Base-by-base conservation (phyloP, 2,329 filamentous ascomycete species). In the Pyricularia pennisetigena region DNA sequence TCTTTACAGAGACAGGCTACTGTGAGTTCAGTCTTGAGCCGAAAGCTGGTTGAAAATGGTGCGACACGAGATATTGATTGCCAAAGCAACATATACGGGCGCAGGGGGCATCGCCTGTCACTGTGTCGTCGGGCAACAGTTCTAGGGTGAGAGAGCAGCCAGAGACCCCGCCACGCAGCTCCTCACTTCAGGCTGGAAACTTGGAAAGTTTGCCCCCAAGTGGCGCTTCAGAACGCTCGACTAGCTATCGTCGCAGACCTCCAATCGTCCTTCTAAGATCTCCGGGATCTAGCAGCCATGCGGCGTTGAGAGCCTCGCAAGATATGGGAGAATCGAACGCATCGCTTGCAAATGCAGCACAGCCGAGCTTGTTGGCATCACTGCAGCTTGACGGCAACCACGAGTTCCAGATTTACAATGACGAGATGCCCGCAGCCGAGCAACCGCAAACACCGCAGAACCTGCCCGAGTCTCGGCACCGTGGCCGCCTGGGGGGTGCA, bases 391-490 rank as follows among this genome's bases (percentile, higher is more conserved):
- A 66, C 28, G 65, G 23, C 5, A 67, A 68, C 35, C 69, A 64
- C 12, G 57, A n/a, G 20, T 71, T 83, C 65, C 74, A 73, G 26
- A 75, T 85, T 29, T 85, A 85, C 70, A 78, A 84, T 69, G 83
- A 85, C 70, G 74, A 74, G 28, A 68, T 81, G 64, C 78, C 82
- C 8, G 76, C 81, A 26, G 75, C 76, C 5, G 74, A 74, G 10
- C 83, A 85, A 70, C 82, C 83, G n/a, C 82, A 82, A 71, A 85
- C 83, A 12, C 82, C 83, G 26, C 76, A 77, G 63, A 79, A 83
- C 68, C 72, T 85, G n/a, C 81, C 82, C 0, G 82, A 83, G 73
- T 77, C 80, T 65, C 79, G 81, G 12, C 82, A 83, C 70, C 79
- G 75, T 66, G 82, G 81, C 68, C 79, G 78, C 35, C 74, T 81